Conservation (phyloP, 768 basidiomycete genomes). For the Mycena maculata region DNA sequence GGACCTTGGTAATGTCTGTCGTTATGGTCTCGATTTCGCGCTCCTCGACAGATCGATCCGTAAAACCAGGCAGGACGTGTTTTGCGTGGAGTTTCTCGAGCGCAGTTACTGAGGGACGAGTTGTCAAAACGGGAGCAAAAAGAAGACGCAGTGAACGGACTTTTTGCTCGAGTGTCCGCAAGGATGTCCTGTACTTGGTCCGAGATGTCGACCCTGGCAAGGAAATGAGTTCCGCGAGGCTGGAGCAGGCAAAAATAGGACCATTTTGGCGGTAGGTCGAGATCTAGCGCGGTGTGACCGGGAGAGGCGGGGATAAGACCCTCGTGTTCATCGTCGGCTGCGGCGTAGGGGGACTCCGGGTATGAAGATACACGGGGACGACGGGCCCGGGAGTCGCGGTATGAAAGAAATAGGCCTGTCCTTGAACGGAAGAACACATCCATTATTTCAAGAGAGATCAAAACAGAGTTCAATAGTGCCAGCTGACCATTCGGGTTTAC, state of each 20-base stretch:
- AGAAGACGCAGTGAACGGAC: slow-evolving; percentile 58
- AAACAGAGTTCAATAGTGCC: too few relatives aligned
- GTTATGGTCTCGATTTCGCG: slow-evolving; percentile 91
- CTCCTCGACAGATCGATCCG: slow-evolving; percentile 94
- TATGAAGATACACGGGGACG: slow-evolving; percentile 49
- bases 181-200: slow-evolving; percentile 91
- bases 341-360: slow-evolving; percentile 56
- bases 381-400: slow-evolving; percentile 79
- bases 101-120: slow-evolving; percentile 68
- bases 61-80: slow-evolving; percentile 95
- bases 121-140: slow-evolving; percentile 32
- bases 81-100: slow-evolving; percentile 97
- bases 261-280: slow-evolving; percentile 91
- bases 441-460: too few relatives aligned
- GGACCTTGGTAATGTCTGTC: slow-evolving; percentile 87
- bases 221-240: slow-evolving; percentile 36
- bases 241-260: slow-evolving; percentile 47
- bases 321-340: slow-evolving; percentile 70
- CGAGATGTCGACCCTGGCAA: slow-evolving; percentile 87
- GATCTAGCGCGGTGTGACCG: slow-evolving; percentile 60
- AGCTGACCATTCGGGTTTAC: too few relatives aligned
- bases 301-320: slow-evolving; percentile 65
- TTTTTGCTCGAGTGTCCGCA: slow-evolving; percentile 75
- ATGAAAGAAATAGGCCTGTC: slow-evolving; percentile 94
- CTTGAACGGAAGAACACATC: slow-evolving; percentile 70